Evolutionary conservation across 495 filamentous ascomycete genomes (phyloP).

Genomic region (Darksidea phi): DNA sequence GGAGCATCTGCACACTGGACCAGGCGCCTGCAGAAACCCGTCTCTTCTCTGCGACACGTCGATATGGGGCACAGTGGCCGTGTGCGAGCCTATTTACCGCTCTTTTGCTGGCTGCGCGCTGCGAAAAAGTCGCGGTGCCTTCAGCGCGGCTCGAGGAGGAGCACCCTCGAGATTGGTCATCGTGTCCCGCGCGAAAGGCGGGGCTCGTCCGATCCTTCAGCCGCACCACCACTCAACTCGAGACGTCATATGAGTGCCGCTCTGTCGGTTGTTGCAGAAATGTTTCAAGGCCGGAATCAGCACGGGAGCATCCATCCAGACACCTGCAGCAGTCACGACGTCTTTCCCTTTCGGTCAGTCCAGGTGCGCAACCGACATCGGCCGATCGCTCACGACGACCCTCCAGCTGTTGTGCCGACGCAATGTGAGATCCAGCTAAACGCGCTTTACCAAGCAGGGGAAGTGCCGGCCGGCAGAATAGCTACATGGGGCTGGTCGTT

Average conservation of each 20-base stretch:
- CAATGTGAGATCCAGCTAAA: too few species aligned
- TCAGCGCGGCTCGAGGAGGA: constrained; percentile 10
- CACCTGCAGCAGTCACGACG: constrained; percentile 13
- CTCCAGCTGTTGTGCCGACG: too few species aligned
- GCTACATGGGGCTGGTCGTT: too few species aligned
- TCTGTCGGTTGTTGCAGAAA: neutral
- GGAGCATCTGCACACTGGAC: neutral
- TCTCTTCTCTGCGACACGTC: neutral
- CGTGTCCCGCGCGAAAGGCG: neutral
- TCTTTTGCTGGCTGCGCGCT: neutral
- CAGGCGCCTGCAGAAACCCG: constrained; percentile 11
- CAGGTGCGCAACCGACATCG: constrained; percentile 4
- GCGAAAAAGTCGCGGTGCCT: neutral
- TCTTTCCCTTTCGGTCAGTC: constrained; percentile 4
- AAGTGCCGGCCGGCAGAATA: too few species aligned
- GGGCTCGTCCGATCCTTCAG: neutral
- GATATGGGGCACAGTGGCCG: constrained; percentile 4
- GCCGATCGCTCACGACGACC: neutral
- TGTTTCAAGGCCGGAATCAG: neutral
- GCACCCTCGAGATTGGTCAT: neutral
- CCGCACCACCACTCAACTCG: neutral
- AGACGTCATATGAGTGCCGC: neutral
- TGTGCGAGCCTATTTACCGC: constrained; percentile 18
- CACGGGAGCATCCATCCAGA: constrained; percentile 32
- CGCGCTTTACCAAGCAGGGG: too few species aligned